A percentile compares a stretch with the other conserved stretches of the same genome.
These are phyloP conservation scores for Botryosphaeria dothidea DNA, from an alignment of 2,329 filamentous ascomycete species.

Conservation along the genomic window DNA sequence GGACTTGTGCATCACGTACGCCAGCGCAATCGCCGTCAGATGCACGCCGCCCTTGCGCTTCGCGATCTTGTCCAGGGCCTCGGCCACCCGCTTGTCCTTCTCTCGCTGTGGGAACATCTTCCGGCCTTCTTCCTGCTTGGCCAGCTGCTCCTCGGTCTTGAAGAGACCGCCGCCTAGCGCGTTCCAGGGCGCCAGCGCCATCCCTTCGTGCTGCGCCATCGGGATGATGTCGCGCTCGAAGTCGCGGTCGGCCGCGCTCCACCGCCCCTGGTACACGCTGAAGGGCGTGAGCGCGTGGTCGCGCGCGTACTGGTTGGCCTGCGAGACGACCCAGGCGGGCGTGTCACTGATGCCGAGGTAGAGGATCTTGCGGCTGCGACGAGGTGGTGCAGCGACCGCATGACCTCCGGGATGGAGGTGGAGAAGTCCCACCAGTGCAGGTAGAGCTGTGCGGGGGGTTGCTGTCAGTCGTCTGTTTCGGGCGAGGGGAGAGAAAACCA, in stretches of 20 bases:
- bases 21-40: conserved; percentile 59
- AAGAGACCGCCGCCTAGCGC: conserved; percentile 43
- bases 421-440: conserved; percentile 46
- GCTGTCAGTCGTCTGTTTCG: too few relatives aligned
- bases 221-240: conserved; percentile 50
- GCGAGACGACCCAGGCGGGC: conserved; percentile 41
- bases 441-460: conserved; percentile 31
- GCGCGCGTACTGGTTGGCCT: conserved; percentile 36
- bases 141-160: conserved; percentile 44
- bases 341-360: conserved; percentile 50
- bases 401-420: conserved; percentile 45
- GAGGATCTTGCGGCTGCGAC: conserved; percentile 44
- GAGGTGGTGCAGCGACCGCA: conserved; percentile 44
- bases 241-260: conserved; percentile 43
- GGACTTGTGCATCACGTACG: conserved; percentile 63
- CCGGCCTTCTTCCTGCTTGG: conserved; percentile 40
- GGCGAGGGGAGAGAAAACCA: too few relatives aligned
- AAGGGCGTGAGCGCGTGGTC: conserved; percentile 42
- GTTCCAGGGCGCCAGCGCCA: conserved; percentile 58
- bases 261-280: conserved; percentile 44
- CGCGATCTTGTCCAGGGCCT: conserved; percentile 62
- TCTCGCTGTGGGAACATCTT: conserved; percentile 42
- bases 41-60: conserved; percentile 42
- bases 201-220: conserved; percentile 45
- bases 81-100: conserved; percentile 54